Evolutionary conservation across 164 flowering plant genomes (phyloP).

Genomic region (Magnolia changhungtana): DNA sequence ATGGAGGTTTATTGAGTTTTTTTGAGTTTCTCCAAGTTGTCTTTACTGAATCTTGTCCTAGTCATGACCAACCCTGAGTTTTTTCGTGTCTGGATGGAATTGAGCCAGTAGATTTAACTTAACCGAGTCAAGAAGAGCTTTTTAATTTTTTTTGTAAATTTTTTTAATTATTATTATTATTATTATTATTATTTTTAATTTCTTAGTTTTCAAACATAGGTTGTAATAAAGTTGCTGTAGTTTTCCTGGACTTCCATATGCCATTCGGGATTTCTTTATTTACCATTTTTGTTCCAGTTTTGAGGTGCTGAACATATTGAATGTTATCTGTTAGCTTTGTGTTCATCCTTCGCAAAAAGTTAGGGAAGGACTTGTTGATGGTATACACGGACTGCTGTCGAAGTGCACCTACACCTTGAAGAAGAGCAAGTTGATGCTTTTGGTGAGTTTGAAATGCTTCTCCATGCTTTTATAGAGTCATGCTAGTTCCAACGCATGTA

Average conservation of each 20-base stretch:
- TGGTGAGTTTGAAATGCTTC: conserved; percentile 45
- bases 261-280: background rate
- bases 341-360: conserved; percentile 68
- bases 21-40: background rate
- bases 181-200: too few species aligned
- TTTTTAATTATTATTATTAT: too few species aligned
- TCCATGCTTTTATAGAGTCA: background rate
- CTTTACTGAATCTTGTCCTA: background rate
- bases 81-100: background rate
- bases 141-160: too few species aligned
- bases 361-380: conserved; percentile 62
- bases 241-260: background rate
- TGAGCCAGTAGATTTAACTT: background rate
- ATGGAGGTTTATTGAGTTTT: too few species aligned
- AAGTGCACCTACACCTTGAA: conserved; percentile 55
- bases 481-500: background rate
- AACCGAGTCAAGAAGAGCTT: too few species aligned
- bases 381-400: conserved; percentile 54
- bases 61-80: background rate
- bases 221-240: background rate
- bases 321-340: conserved; percentile 49
- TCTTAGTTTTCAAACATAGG: background rate
- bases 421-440: conserved; percentile 68
- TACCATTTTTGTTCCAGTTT: background rate
- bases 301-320: conserved; percentile 7